These are phyloP conservation scores for Beta corolliflora DNA, from an alignment of 179 eudicot genomes.

Conservation along the genomic window DNA sequence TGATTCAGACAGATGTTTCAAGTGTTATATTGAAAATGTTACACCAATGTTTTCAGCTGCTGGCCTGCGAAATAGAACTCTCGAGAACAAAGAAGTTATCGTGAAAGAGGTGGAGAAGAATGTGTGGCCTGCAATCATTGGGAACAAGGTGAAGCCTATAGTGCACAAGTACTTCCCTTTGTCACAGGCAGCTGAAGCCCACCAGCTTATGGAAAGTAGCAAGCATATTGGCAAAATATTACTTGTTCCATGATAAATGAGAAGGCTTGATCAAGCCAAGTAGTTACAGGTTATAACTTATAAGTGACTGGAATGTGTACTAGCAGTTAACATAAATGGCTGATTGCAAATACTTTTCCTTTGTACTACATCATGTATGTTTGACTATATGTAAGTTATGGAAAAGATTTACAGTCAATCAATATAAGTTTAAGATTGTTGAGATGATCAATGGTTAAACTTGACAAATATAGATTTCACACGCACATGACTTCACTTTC, in stretches of 20 bases:
- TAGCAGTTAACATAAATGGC: not conserved
- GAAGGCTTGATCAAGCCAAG: not conserved
- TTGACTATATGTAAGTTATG: not conserved
- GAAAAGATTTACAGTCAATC: not conserved
- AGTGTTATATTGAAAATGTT: not conserved
- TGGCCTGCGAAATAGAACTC: slow-evolving; percentile 67
- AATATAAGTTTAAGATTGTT: not conserved
- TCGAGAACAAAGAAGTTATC: slow-evolving; percentile 74
- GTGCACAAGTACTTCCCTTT: slow-evolving; percentile 58
- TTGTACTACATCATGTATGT: not conserved
- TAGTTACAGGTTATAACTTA: too few species aligned
- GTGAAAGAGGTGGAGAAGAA: slow-evolving; percentile 90
- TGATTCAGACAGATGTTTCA: too few species aligned
- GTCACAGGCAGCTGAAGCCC: slow-evolving; percentile 78
- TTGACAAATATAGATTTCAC: too few species aligned
- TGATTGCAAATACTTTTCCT: not conserved
- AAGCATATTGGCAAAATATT: slow-evolving; percentile 86
- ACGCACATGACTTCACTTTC: too few species aligned
- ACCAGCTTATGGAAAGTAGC: slow-evolving; percentile 82
- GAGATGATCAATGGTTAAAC: not conserved
- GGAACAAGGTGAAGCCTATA: slow-evolving; percentile 72
- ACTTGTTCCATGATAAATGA: slow-evolving; percentile 50
- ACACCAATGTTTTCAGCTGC: slow-evolving; percentile 54
- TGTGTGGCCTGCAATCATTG: slow-evolving; percentile 88
- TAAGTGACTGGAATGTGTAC: not conserved